These are phyloP conservation scores for Mycena vitilis DNA, from an alignment of 768 basidiomycete species.

Conservation along the genomic window DNA sequence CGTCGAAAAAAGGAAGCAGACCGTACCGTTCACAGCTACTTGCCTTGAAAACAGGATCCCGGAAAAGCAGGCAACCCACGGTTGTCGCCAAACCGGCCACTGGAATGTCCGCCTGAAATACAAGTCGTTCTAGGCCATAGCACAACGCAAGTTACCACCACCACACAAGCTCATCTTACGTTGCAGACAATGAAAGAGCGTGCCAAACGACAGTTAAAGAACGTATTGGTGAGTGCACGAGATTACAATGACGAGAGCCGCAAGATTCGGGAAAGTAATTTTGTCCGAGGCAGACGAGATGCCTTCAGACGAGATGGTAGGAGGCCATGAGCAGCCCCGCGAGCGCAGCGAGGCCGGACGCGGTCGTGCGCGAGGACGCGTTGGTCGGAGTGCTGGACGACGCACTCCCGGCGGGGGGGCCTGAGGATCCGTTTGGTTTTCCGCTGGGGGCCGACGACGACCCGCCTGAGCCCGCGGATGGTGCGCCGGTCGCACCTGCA, in stretches of 20 bases:
- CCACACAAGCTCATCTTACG: not conserved
- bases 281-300: not conserved
- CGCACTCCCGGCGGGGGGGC: not conserved
- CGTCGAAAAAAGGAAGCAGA: not conserved
- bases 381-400: conserved; percentile 3
- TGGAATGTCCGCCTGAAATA: not conserved
- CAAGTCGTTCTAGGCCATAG: not conserved
- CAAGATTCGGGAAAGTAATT: not conserved
- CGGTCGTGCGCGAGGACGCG: not conserved
- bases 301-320: conserved; percentile 8
- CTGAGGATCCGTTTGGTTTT: not conserved
- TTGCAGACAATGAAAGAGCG: conserved; percentile 2
- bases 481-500: conserved; percentile 16
- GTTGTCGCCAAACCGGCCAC: not conserved
- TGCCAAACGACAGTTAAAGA: conserved; percentile 34
- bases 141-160: not conserved
- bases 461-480: not conserved
- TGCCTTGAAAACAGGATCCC: not conserved
- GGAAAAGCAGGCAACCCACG: not conserved
- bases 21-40: not conserved
- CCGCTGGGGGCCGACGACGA: not conserved
- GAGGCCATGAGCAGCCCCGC: conserved; percentile 8
- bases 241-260: conserved; percentile 2
- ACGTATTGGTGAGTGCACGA: conserved; percentile 28
- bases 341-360: conserved; percentile 6